Conservation (phyloP, 306 rosid species). For the Begonia loranthoides region DNA sequence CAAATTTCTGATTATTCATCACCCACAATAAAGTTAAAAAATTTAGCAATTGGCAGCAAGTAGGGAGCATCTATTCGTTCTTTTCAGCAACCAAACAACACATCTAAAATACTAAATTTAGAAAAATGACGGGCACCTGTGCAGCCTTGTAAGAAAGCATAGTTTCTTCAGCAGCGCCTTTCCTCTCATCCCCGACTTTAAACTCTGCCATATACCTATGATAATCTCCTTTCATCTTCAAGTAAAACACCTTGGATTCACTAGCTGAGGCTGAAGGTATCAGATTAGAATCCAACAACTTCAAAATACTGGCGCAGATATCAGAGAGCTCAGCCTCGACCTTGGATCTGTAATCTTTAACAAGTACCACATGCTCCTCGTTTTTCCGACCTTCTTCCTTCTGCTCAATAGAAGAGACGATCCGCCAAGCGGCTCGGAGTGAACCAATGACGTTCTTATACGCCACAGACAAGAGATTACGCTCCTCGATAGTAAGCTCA, state of each 20-base stretch:
- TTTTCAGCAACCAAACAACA: neutral
- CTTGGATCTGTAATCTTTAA: conserved; percentile 58
- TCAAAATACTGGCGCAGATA: conserved; percentile 40
- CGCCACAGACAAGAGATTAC: conserved; percentile 58
- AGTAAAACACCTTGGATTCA: conserved; percentile 57
- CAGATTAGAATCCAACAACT: conserved; percentile 37
- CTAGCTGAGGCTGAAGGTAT: conserved; percentile 39
- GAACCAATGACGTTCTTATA: conserved; percentile 74
- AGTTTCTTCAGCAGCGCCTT: conserved; percentile 58
- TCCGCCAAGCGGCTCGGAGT: conserved; percentile 65
- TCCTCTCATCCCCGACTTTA: conserved; percentile 43
- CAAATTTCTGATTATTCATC: too few relatives aligned
- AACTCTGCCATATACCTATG: conserved; percentile 68
- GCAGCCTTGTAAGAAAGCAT: conserved; percentile 72
- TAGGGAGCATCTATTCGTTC: neutral
- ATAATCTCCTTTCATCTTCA: conserved; percentile 76
- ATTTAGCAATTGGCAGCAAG: too few relatives aligned
- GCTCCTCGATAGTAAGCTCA: conserved; percentile 56
- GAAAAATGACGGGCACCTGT: conserved; percentile 21
- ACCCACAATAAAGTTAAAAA: too few relatives aligned
- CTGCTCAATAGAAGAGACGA: conserved; percentile 65
- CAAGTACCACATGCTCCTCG: conserved; percentile 49
- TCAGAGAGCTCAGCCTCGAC: conserved; percentile 46
- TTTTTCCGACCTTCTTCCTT: conserved; percentile 60
- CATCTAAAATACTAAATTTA: neutral